Conservation (phyloP, 129 eudicot genomes). For the Ambrosia artemisiifolia region DNA sequence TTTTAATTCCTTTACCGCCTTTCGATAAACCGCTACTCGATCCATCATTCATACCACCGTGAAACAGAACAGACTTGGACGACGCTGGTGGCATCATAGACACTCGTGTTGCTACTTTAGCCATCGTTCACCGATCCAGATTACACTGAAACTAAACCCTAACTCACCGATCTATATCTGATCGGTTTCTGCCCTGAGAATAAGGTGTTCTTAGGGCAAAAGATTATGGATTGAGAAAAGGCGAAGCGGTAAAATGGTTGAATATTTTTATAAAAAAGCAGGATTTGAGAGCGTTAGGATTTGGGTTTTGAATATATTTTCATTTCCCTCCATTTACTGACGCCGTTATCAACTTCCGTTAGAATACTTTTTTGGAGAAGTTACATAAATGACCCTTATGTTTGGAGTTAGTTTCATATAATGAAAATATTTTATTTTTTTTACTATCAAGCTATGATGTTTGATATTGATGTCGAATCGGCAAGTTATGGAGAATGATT, state of each 20-base stretch:
- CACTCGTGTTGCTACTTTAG: constrained; percentile 66
- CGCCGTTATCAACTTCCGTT: constrained; percentile 31
- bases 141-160: too few relatives aligned
- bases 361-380: neutral
- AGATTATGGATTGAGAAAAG: constrained; percentile 5
- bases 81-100: constrained; percentile 37
- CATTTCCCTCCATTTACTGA: constrained; percentile 45
- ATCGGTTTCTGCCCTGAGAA: constrained; percentile 27
- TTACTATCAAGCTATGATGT: too few relatives aligned
- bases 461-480: too few relatives aligned
- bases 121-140: constrained; percentile 33
- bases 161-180: neutral
- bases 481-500: too few relatives aligned
- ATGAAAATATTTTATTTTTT: neutral
- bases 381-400: constrained; percentile 6
- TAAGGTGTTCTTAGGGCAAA: constrained; percentile 54
- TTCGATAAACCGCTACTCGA: constrained; percentile 33
- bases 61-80: constrained; percentile 40
- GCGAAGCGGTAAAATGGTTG: neutral
- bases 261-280: constrained; percentile 16
- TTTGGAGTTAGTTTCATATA: neutral
- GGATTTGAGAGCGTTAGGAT: constrained; percentile 22
- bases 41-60: constrained; percentile 34
- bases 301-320: constrained; percentile 29
- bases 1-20: constrained; percentile 38